phyloP scores from a whole-genome alignment of 2,329 filamentous ascomycete genomes.

The Colletotrichum zoysiae region DNA sequence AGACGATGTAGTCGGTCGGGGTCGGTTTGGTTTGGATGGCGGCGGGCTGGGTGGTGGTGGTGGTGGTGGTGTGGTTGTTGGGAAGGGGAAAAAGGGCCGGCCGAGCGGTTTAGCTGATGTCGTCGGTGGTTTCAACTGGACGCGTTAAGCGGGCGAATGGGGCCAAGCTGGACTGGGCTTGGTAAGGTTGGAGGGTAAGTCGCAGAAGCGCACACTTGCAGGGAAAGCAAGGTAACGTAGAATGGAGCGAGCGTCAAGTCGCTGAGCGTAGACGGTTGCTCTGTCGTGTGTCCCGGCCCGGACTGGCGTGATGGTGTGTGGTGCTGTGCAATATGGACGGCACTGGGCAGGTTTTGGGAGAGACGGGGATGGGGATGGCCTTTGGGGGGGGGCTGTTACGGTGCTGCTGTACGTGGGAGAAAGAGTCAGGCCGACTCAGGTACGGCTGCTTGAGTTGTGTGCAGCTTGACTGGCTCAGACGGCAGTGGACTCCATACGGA shows the following conservation, averaged over 20 bases:
- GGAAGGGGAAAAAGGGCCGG: slow-evolving; percentile 32
- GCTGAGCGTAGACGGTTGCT: slow-evolving; percentile 11
- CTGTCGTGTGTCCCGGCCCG: slow-evolving; percentile 18
- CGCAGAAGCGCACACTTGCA: slow-evolving; percentile 25
- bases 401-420: not conserved
- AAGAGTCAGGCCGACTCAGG: not conserved
- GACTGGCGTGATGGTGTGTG: slow-evolving; percentile 3
- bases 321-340: slow-evolving; percentile 9
- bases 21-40: slow-evolving; percentile 21
- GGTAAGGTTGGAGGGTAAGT: slow-evolving; percentile 26
- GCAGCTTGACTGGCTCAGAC: slow-evolving; percentile 22
- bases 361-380: slow-evolving; percentile 1
- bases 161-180: slow-evolving; percentile 34
- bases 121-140: slow-evolving; percentile 38
- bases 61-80: slow-evolving; percentile 13
- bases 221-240: slow-evolving; percentile 3
- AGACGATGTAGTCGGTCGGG: slow-evolving; percentile 23
- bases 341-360: not conserved
- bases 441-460: slow-evolving; percentile 12
- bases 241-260: slow-evolving; percentile 14
- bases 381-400: not conserved
- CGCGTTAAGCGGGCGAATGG: slow-evolving; percentile 42
- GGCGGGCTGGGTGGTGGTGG: slow-evolving; percentile 29
- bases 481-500: not conserved
- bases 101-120: slow-evolving; percentile 40